phyloP scores from a whole-genome alignment of 2,329 filamentous ascomycete species.

The Alternaria gansuensis region DNA sequence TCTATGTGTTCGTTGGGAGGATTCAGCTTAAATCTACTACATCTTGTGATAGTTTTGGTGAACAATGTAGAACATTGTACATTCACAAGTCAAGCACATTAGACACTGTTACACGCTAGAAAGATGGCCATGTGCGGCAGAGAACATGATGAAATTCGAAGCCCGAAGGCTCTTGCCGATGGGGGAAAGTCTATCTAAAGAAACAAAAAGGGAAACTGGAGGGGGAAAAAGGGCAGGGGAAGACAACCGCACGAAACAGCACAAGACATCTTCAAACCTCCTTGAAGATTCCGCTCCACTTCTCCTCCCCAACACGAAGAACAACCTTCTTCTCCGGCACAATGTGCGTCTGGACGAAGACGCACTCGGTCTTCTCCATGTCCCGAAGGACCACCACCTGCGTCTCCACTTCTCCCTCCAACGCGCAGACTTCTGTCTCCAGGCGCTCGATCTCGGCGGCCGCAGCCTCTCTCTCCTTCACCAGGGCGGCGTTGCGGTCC shows the following conservation, averaged over 20 bases:
- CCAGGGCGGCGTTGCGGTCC: neutral
- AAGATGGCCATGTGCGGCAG: neutral
- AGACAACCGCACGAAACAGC: neutral
- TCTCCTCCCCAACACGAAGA: neutral
- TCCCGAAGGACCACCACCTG: neutral
- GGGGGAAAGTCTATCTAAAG: neutral
- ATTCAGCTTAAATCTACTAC: neutral
- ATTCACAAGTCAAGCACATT: neutral
- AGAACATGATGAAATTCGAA: constrained; percentile 1
- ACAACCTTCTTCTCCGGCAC: neutral
- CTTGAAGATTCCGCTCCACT: constrained; percentile 5
- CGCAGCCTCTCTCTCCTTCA: neutral
- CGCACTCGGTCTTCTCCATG: neutral
- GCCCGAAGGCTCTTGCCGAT: neutral
- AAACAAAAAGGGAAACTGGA: neutral
- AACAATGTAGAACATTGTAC: neutral
- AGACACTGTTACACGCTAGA: neutral
- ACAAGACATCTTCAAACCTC: neutral
- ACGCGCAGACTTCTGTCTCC: neutral
- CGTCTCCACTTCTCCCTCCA: neutral
- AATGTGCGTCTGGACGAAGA: constrained; percentile 2
- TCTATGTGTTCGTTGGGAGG: neutral
- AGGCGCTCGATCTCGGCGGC: constrained; percentile 1
- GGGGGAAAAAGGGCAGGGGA: neutral
- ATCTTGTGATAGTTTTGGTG: neutral